phyloP scores from a whole-genome alignment of 1,284 basidiomycete species.

The Meripilus lineatus region DNA sequence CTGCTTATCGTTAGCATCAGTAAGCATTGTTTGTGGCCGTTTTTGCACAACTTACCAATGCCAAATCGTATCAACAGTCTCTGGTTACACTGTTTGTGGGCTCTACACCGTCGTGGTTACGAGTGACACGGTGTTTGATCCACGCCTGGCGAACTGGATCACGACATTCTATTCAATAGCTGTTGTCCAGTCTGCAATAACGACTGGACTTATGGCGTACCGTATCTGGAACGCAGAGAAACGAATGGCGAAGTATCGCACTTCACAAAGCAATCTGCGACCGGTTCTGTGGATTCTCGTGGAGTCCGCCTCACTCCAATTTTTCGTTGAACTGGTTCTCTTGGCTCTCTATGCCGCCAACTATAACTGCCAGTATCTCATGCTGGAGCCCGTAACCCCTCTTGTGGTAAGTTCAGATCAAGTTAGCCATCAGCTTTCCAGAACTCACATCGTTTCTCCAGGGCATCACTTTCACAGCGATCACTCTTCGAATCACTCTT shows the following conservation, averaged over 20 bases:
- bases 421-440: background rate
- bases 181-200: too few species aligned
- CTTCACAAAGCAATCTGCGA: constrained; percentile 16
- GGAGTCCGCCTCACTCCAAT: constrained; percentile 27
- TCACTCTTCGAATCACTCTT: constrained; percentile 18
- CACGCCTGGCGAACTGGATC: constrained; percentile 23
- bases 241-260: constrained; percentile 8
- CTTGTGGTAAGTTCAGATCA: constrained; percentile 23
- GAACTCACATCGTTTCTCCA: background rate
- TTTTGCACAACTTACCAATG: constrained; percentile 12
- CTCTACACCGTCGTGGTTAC: constrained; percentile 18
- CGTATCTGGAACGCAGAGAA: constrained; percentile 25
- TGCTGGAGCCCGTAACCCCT: constrained; percentile 26
- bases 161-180: constrained; percentile 27
- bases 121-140: constrained; percentile 20
- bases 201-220: constrained; percentile 27
- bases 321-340: constrained; percentile 24
- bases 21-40: constrained; percentile 9
- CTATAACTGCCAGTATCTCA: constrained; percentile 25
- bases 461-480: constrained; percentile 21
- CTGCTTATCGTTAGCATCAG: constrained; percentile 24
- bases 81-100: constrained; percentile 20
- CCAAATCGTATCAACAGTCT: constrained; percentile 15
- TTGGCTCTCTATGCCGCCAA: constrained; percentile 26
- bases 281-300: constrained; percentile 24